Percentiles rank a stretch among this genome's conserved stretches.
These are phyloP conservation scores for Pistacia atlantica DNA, from an alignment of 345 rosid genomes.

Conservation along the genomic window DNA sequence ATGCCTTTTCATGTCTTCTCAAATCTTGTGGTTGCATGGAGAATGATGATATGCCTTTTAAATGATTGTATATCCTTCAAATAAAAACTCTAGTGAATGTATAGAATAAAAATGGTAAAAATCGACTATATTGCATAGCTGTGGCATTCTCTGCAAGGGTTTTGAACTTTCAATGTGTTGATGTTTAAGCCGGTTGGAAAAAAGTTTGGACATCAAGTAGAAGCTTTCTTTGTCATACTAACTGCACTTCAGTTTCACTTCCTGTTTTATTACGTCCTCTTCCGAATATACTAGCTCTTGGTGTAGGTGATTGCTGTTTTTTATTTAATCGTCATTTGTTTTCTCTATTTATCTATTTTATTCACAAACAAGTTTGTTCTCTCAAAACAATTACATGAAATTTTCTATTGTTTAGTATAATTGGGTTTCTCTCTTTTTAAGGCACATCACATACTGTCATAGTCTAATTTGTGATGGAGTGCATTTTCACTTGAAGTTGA, in stretches of 20 bases:
- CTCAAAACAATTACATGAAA: not conserved
- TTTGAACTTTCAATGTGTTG: not conserved
- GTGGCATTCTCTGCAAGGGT: not conserved
- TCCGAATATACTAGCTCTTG: constrained; percentile 86
- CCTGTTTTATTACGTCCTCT: constrained; percentile 91
- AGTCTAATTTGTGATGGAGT: not conserved
- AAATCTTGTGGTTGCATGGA: not conserved
- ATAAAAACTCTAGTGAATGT: not conserved
- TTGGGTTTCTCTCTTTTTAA: not conserved
- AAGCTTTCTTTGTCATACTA: constrained; percentile 84
- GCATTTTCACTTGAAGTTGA: not conserved
- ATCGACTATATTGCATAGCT: not conserved
- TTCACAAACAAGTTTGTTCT: constrained; percentile 1
- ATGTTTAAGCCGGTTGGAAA: constrained; percentile 55
- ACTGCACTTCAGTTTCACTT: constrained; percentile 87
- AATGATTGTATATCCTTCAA: not conserved
- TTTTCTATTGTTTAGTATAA: not conserved
- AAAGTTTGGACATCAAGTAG: constrained; percentile 90
- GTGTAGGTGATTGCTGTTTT: constrained; percentile 62
- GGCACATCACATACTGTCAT: not conserved
- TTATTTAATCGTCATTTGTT: constrained; percentile 8
- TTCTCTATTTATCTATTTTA: constrained; percentile 7
- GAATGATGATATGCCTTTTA: not conserved
- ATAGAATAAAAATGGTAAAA: not conserved
- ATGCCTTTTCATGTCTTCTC: not conserved